Base-by-base conservation (phyloP, 495 filamentous ascomycete genomes). In the Aspergillus carlsbadensis region DNA sequence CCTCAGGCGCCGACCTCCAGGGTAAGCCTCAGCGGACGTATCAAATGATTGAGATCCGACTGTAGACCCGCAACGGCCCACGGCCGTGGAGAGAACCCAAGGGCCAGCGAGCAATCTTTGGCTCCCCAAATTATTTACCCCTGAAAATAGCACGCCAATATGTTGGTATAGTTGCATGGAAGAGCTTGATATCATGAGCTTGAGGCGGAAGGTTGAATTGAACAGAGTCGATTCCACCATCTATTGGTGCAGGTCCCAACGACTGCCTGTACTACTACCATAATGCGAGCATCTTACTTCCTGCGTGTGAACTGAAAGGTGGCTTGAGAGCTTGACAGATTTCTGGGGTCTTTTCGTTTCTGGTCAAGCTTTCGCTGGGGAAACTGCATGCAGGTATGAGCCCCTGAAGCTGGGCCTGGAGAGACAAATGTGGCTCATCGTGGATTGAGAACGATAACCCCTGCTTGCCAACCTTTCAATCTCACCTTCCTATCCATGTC, bases 41-140 rank as follows among this genome's bases (percentile, higher is more conserved):
- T 56, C 53, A 39, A 48, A 47, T 44, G 26, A 43, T 42, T 33
- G 33, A 39, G 21, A 36, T 20, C 29, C 49, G n/a, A 34, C 44
- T n/a, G 57, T 54, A 58, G 66, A 65, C 56, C 70, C 64, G 59
- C 56, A 66, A 62, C 52, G 67, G 70, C 69, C 69, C 64, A 65
- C 66, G 58, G 55, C 41, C 26, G 57, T 43, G 58, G 52, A 36
- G 55, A 44, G 47, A 50, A 44, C 45, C n/a, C n/a, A 29, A 8
- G 3, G 4, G 8, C 26, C 26, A 29, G 26, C 26, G 24, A 37
- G 29, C 20, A 39, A 15, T 49, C 52, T 59, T 50, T 54, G 57
- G 53, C 41, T 61, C 43, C 52, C 50, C 54, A 56, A 69, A 65
- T 67, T 64, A 68, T 68, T 71, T 68, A 73, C 55, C 55, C 46